Base-by-base conservation (phyloP, 345 rosid genomes). In the Bruguiera sexangula region DNA sequence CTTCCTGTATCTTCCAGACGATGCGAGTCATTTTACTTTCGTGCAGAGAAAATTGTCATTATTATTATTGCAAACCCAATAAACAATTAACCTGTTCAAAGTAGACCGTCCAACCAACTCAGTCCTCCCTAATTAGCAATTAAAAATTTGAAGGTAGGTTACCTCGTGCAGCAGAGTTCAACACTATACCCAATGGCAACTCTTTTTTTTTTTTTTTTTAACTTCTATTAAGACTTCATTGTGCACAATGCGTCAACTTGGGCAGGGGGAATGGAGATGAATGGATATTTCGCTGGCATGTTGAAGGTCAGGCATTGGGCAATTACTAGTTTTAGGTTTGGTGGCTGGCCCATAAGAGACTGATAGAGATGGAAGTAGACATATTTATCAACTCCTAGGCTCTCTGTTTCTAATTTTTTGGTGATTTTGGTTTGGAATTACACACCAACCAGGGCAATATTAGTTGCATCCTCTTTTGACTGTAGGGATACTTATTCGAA, bases 381-480 rank as follows among this genome's bases (percentile, higher is more conserved):
- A 22, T 29, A n/a, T 54, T 54, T 21, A 54, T 54, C 4, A 54
- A 54, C 27, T 10, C 16, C 27, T 54, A 21, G 26, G 26, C 27
- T 54, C 27, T 21, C 26, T 39, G 15, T 39, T 36, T 3, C 48
- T 59, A 26, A 21, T 73, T 68, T 6, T 73, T 69, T 15, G 65
- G 74, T 69, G 65, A 69, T 61, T 73, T 56, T 66, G 82, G 83
- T 84, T 62, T 69, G 36, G 29, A 74, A 63, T 63, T 21, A 66
- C 80, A 70, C 83, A 86, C 86, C 90, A 81, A 87, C 89, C 86
- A 54, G 64, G 83, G 81, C 77, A 80, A 64, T 56, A 65, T 79
- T 85, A 80, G 91, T 86, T 88, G 88, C 83, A 86, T 82, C 95
- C 62, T 63, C 86, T 81, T 52, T 89, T 84, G 92, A 87, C 89